These are phyloP conservation scores for Nakazawaea holstii DNA, from an alignment of 805 yeast species.

Conservation along the genomic window DNA sequence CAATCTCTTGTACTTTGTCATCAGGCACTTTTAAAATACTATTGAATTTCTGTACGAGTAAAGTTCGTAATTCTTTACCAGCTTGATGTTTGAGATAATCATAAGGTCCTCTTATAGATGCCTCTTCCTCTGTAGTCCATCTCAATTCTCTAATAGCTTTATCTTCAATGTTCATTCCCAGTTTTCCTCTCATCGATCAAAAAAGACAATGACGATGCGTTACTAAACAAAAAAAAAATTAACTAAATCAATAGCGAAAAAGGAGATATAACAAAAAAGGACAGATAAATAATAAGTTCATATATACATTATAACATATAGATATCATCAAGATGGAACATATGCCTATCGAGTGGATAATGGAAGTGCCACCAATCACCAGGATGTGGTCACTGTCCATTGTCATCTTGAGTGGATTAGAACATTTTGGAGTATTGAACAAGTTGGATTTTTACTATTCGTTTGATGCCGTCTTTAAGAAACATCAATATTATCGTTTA, in stretches of 20 bases:
- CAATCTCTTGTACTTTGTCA: slow-evolving; percentile 31
- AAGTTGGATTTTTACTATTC: slow-evolving; percentile 27
- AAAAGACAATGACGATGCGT: background rate
- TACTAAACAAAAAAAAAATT: background rate
- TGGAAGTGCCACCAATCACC: slow-evolving; percentile 43
- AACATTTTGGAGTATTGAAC: slow-evolving; percentile 27
- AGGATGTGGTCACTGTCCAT: slow-evolving; percentile 29
- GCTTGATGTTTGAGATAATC: slow-evolving; percentile 41
- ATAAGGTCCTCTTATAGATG: slow-evolving; percentile 37
- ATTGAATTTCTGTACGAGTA: slow-evolving; percentile 49
- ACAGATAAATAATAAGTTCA: too few relatives aligned
- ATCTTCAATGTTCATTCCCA: slow-evolving; percentile 12
- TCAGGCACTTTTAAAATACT: slow-evolving; percentile 39
- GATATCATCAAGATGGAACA: slow-evolving; percentile 27
- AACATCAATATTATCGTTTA: slow-evolving; percentile 31
- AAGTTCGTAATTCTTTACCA: slow-evolving; percentile 52
- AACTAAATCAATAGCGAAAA: too few relatives aligned
- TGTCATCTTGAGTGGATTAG: slow-evolving; percentile 26
- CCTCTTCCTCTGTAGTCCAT: slow-evolving; percentile 26
- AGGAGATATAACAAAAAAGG: background rate
- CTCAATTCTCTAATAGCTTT: slow-evolving; percentile 13
- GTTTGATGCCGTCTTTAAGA: slow-evolving; percentile 31
- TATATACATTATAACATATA: too few relatives aligned
- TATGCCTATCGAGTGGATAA: slow-evolving; percentile 33
- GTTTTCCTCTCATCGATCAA: too few relatives aligned